Conservation (phyloP, 2,329 filamentous ascomycete species). For the Orbilia blumenaviensis region DNA sequence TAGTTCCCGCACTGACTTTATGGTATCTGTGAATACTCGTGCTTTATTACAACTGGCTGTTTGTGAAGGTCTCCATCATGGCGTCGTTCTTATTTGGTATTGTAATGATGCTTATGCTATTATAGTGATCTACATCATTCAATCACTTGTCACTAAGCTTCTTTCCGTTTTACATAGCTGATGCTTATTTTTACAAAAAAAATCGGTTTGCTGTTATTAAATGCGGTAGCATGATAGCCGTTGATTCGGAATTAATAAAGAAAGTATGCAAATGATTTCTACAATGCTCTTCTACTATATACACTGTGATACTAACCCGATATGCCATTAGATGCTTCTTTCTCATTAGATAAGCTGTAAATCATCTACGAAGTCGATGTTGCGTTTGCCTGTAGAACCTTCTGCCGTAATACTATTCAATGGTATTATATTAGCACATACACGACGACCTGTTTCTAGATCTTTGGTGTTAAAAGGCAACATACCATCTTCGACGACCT, state of each 20-base stretch:
- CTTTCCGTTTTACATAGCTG: no score
- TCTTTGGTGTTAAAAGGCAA: not conserved
- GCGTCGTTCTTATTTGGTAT: no score
- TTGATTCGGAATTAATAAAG: not conserved
- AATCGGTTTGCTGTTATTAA: no score
- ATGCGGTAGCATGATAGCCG: no score
- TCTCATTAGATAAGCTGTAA: not conserved
- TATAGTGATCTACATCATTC: no score
- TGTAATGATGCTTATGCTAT: no score
- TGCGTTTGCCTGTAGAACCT: conserved; percentile 27
- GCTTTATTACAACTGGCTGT: no score
- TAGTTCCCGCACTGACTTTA: no score
- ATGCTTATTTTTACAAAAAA: no score
- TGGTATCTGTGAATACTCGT: no score
- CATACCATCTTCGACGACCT: conserved; percentile 80
- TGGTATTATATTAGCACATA: not conserved
- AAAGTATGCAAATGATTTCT: not conserved
- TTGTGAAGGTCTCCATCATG: no score
- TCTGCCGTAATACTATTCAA: conserved; percentile 38
- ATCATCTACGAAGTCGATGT: conserved; percentile 23
- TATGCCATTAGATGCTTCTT: not conserved
- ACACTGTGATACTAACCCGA: not conserved
- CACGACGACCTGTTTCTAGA: not conserved
- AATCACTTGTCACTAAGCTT: no score
- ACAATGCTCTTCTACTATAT: conserved; percentile 18